Evolutionary conservation across 1,139 yeast species (phyloP).

Genomic region (Sugiyamaella japonica): DNA sequence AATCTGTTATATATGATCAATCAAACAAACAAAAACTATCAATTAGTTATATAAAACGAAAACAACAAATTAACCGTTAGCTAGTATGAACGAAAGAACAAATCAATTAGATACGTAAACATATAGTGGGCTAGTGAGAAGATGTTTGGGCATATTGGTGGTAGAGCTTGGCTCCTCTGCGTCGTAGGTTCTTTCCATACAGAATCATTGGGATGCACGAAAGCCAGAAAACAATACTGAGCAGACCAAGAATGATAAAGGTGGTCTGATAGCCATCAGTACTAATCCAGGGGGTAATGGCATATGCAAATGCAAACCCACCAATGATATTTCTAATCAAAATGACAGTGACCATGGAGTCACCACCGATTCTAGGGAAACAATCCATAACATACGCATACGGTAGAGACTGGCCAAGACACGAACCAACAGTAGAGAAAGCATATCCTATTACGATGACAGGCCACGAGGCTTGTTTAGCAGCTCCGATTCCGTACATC

Average conservation of each 20-base stretch:
- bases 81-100: neutral
- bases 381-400: slow-evolving; percentile 56
- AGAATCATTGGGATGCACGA: slow-evolving; percentile 46
- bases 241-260: slow-evolving; percentile 48
- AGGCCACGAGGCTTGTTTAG: slow-evolving; percentile 60
- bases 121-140: slow-evolving; percentile 9
- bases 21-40: neutral
- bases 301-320: slow-evolving; percentile 52
- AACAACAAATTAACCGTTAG: neutral
- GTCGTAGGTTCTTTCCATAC: slow-evolving; percentile 32
- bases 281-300: slow-evolving; percentile 50
- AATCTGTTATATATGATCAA: no score
- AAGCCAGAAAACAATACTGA: slow-evolving; percentile 45
- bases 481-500: slow-evolving; percentile 76
- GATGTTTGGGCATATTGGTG: slow-evolving; percentile 16
- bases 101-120: neutral
- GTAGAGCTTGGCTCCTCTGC: slow-evolving; percentile 15
- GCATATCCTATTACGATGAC: slow-evolving; percentile 38
- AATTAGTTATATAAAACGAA: neutral
- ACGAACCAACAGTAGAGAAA: slow-evolving; percentile 32
- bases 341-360: slow-evolving; percentile 48
- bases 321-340: slow-evolving; percentile 38
- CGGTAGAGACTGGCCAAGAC: slow-evolving; percentile 53
- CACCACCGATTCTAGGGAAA: slow-evolving; percentile 53
- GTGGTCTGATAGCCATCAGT: slow-evolving; percentile 48